phyloP scores from a whole-genome alignment of 768 basidiomycete genomes.

The Filobasidium floriforme region DNA sequence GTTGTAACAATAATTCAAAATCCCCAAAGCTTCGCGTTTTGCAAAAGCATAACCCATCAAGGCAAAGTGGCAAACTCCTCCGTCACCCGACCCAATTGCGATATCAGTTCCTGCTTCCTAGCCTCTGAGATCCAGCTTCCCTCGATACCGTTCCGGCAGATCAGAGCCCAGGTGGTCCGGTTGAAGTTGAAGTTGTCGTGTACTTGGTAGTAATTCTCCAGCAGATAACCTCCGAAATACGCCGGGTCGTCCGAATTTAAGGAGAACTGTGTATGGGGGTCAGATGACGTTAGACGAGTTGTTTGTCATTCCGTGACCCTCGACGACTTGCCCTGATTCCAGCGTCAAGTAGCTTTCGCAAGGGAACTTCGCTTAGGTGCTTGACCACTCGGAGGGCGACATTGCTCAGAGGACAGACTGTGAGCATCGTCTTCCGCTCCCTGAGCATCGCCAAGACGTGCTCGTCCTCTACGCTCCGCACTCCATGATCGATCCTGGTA shows the following conservation, averaged over 20 bases:
- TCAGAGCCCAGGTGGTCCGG: conserved; percentile 25
- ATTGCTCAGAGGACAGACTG: conserved; percentile 32
- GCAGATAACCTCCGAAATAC: conserved; percentile 28
- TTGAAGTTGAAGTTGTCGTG: conserved; percentile 24
- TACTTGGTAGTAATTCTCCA: conserved; percentile 28
- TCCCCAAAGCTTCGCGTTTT: too few species aligned
- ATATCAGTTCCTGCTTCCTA: conserved; percentile 25
- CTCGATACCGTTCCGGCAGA: conserved; percentile 25
- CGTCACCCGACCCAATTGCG: conserved; percentile 11
- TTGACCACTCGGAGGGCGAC: conserved; percentile 24
- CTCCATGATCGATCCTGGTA: conserved; percentile 30
- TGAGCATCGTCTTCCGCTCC: conserved; percentile 19
- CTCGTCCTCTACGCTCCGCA: conserved; percentile 26
- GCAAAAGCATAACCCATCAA: not conserved
- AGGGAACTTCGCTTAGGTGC: conserved; percentile 25
- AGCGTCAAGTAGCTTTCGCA: conserved; percentile 24
- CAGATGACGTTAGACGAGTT: not conserved
- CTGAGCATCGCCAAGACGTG: conserved; percentile 25
- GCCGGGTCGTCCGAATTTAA: conserved; percentile 34
- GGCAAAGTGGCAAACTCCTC: not conserved
- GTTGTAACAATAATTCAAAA: not conserved
- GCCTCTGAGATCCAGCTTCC: conserved; percentile 25
- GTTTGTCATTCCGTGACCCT: not conserved
- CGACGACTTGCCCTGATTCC: conserved; percentile 21
- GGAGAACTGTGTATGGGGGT: conserved; percentile 15